Evolutionary conservation across 164 flowering plant species (phyloP).

Genomic region (Stephania cephalantha): DNA sequence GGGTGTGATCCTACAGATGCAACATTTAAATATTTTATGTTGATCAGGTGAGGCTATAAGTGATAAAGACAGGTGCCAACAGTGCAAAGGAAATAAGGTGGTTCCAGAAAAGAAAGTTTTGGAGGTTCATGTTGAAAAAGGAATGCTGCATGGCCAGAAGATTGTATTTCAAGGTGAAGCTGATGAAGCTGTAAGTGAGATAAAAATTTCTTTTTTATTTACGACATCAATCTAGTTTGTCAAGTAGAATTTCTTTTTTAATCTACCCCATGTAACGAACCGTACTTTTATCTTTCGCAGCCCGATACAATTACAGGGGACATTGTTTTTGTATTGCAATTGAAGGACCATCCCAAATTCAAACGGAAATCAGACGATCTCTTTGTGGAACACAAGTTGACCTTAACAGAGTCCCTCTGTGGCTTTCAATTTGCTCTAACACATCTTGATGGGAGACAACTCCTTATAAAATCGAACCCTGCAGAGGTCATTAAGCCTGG

Average conservation of each 20-base stretch:
- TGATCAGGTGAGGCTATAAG: slow-evolving; percentile 52
- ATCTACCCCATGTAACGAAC: neutral
- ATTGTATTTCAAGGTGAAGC: slow-evolving; percentile 55
- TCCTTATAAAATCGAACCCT: slow-evolving; percentile 45
- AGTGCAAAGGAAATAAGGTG: slow-evolving; percentile 59
- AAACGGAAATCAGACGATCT: slow-evolving; percentile 44
- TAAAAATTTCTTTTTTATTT: neutral
- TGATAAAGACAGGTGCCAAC: slow-evolving; percentile 52
- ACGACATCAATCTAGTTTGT: neutral
- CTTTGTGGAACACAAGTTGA: slow-evolving; percentile 41
- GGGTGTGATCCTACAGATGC: too few relatives aligned
- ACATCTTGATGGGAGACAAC: slow-evolving; percentile 60
- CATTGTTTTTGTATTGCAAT: slow-evolving; percentile 44
- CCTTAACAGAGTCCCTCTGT: slow-evolving; percentile 47
- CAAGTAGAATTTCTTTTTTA: neutral
- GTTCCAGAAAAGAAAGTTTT: slow-evolving; percentile 60
- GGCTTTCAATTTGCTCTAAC: slow-evolving; percentile 50
- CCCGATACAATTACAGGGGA: slow-evolving; percentile 52
- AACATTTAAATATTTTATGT: neutral
- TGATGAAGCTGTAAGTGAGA: slow-evolving; percentile 50
- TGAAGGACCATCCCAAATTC: slow-evolving; percentile 45
- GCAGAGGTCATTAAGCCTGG: slow-evolving; percentile 57
- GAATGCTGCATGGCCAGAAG: slow-evolving; percentile 65
- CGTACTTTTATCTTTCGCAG: slow-evolving; percentile 26
- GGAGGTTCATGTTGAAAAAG: slow-evolving; percentile 67